Conservation (phyloP, 148 eudicot species). For the Beta vulgaris region DNA sequence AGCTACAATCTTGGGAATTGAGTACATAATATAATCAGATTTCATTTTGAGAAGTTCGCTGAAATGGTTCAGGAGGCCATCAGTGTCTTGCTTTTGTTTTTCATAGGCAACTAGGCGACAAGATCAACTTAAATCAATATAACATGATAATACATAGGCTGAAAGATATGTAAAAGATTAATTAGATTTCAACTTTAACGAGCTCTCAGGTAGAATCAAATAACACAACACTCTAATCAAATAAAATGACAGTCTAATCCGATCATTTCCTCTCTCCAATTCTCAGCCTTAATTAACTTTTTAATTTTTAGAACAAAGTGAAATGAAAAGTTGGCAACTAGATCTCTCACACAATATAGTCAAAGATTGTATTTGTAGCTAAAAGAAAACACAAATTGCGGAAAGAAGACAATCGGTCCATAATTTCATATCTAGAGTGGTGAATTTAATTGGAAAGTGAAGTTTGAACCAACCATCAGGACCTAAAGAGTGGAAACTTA, state of each 20-base stretch:
- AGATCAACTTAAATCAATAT: not conserved
- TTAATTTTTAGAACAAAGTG: not conserved
- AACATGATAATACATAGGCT: not conserved
- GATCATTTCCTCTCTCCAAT: not conserved
- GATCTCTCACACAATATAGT: not conserved
- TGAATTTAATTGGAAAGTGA: not conserved
- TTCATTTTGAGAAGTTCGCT: not conserved
- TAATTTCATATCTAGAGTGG: not conserved
- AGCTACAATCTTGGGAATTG: not conserved
- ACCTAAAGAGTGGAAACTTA: conserved; percentile 34
- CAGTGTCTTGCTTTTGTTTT: not conserved
- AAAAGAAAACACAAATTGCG: not conserved
- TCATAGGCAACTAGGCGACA: not conserved
- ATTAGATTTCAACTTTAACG: not conserved
- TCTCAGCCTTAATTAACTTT: not conserved
- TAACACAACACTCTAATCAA: not conserved
- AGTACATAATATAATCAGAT: not conserved
- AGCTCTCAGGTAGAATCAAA: not conserved
- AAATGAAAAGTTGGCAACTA: not conserved
- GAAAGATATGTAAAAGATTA: not conserved
- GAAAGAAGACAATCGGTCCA: not conserved
- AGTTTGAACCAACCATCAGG: not conserved
- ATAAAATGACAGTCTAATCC: not conserved
- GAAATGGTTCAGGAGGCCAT: not conserved
- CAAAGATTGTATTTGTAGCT: not conserved